These are phyloP conservation scores for Smithsoniella earleae DNA, from an alignment of 163 green algal species.

Conservation along the genomic window DNA sequence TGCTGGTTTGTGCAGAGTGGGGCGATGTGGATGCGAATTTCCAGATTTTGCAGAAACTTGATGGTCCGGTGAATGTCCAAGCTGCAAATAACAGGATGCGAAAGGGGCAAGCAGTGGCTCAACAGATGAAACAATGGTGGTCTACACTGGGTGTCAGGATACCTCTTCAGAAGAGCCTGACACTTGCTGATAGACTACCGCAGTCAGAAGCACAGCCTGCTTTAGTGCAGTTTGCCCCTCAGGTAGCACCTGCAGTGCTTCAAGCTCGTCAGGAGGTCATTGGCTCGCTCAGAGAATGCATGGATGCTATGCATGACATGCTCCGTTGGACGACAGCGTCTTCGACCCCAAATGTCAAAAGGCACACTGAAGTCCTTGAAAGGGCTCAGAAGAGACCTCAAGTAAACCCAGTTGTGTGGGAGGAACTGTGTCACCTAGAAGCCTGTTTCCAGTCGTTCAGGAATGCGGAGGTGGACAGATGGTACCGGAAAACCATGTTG, in stretches of 20 bases:
- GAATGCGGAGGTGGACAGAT: slow-evolving; percentile 17
- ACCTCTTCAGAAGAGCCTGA: neutral
- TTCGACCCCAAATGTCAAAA: neutral
- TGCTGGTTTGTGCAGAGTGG: too few species aligned
- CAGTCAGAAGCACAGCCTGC: neutral
- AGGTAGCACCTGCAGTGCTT: neutral
- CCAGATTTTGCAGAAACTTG: too few species aligned
- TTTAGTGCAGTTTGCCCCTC: neutral
- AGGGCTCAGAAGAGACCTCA: neutral
- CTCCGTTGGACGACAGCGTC: neutral
- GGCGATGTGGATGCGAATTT: too few species aligned
- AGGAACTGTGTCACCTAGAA: neutral
- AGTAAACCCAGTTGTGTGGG: neutral
- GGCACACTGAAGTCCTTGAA: neutral
- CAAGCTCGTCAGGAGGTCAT: neutral
- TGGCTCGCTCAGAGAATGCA: slow-evolving; percentile 9
- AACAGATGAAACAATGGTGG: slow-evolving; percentile 1
- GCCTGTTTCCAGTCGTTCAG: neutral
- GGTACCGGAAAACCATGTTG: neutral
- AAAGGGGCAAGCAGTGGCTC: neutral
- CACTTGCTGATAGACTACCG: neutral
- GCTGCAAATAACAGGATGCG: too few species aligned
- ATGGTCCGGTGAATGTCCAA: too few species aligned
- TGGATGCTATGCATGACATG: slow-evolving; percentile 25
- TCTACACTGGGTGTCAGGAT: neutral